These are phyloP conservation scores for Jatropha multifida DNA, from an alignment of 441 rosid species.

Conservation along the genomic window DNA sequence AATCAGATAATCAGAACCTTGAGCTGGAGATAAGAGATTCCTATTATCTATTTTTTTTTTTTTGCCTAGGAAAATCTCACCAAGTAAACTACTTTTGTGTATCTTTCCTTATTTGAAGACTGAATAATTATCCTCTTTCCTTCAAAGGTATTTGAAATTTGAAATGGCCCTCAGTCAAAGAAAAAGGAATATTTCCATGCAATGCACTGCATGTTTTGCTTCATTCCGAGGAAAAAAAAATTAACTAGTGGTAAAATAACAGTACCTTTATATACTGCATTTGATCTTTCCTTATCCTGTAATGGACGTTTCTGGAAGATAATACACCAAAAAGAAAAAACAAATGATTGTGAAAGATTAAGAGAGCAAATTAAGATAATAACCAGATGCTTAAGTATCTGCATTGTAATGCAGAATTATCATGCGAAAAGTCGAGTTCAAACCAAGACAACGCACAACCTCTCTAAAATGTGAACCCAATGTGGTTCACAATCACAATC, in stretches of 20 bases:
- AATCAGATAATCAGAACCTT: constrained; percentile 3
- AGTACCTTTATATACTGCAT: neutral
- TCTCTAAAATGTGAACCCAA: no score
- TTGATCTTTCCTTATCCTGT: constrained; percentile 12
- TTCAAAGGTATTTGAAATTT: neutral
- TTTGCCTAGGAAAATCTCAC: neutral
- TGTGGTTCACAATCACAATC: neutral
- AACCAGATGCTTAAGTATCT: neutral
- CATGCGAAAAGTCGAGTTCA: no score
- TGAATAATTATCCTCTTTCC: neutral
- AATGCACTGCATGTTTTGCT: neutral
- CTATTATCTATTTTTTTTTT: neutral
- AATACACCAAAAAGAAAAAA: neutral
- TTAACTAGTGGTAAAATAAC: neutral
- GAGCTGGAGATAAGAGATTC: neutral
- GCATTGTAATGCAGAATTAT: no score
- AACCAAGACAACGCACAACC: no score
- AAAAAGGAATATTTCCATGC: neutral
- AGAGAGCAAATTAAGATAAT: neutral
- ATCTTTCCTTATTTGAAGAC: constrained; percentile 3
- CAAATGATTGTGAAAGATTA: neutral
- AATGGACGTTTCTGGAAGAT: neutral
- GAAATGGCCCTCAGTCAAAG: neutral
- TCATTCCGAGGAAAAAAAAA: neutral
- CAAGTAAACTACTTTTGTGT: neutral